phyloP scores from a whole-genome alignment of 129 eudicot genomes.

The Daucus carota region DH1_v3.0 NC_030389.2:26750501-26751000 shows the following conservation, averaged over 20 bases:
- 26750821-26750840: neutral
- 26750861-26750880: neutral
- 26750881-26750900: neutral
- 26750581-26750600: conserved; percentile 85
- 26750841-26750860: neutral
- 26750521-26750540: conserved; percentile 98
- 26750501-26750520: conserved; percentile 98
- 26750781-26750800: neutral
- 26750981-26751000: no score
- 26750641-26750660: neutral
- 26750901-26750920: neutral
- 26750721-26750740: neutral
- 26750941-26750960: neutral
- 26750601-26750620: conserved; percentile 54
- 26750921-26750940: neutral
- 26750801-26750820: neutral
- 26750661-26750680: neutral
- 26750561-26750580: conserved; percentile 98
- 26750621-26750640: neutral
- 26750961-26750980: neutral
- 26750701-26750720: neutral
- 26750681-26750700: neutral
- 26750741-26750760: neutral
- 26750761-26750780: neutral
- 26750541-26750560: conserved; percentile 91